Evolutionary conservation across 1,139 yeast genomes (phyloP), one percentile per base, ranked within the genome.

Genomic region (Pichia sp.): DNA sequence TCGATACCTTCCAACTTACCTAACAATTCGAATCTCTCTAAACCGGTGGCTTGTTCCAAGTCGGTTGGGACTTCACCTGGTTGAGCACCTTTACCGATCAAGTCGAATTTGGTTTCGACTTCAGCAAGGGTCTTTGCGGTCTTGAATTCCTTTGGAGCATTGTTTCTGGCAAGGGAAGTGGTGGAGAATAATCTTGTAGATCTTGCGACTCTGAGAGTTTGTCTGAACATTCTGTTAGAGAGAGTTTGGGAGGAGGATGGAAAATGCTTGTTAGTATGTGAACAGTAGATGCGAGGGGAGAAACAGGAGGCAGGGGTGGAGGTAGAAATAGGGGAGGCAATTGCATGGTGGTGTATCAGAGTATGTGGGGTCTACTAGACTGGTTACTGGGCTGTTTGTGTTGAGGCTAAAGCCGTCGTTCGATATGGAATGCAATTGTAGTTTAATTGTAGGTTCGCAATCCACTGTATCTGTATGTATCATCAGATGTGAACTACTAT

Each of bases 1-100:
- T 93, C 98, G 64, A 93, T 81, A 81, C 99, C 99, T 75, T 91
- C 97, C 73, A 87, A 77, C 76, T 91, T 88, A 79, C 96, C 97
- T 70, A 93, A 83, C 68, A 88, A 73, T 80, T 93, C 99, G 67
- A 91, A 81, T 84, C 99, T 91, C 75, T 88, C 98, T 71, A 93
- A 80, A 87, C 99, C 99, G 56, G 99, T 95, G 67, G 97, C 92
- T 78, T 92, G 98, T 69, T 93, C 97, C 67, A 88, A 71, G 73
- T 92, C 96, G 58, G 96, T 83, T 72, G 99, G 98, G 67, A 93
- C 84, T 57, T 86, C 79, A 67, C 95, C 96, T 58, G 75, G 72
- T 61, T 73, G 75, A 63, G 96, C 96, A 81, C 97, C 97, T 58
- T 86, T 83, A 74, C 97, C 97, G 65, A 91, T 82, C 74, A 93